These are phyloP conservation scores for Tolypocladium guangdongense DNA, from an alignment of 2,329 filamentous ascomycete genomes.

Conservation along the genomic window DNA sequence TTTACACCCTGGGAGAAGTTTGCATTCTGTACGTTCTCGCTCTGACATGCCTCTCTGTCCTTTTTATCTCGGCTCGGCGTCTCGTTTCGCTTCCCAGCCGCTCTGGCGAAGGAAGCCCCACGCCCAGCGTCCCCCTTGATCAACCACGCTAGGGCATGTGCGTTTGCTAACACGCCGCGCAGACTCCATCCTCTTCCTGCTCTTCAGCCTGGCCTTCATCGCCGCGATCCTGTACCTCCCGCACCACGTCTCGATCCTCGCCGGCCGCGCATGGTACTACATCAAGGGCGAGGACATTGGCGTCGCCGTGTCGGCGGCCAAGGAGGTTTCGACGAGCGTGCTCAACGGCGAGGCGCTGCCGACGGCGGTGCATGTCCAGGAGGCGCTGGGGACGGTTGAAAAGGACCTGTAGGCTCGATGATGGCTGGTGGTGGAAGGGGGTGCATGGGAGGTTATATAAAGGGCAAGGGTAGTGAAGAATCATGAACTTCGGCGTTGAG, in stretches of 20 bases:
- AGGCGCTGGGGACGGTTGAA: constrained; percentile 14
- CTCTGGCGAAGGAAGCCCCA: not conserved
- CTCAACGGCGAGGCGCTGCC: constrained; percentile 13
- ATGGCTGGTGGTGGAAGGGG: not conserved
- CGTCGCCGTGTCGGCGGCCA: constrained; percentile 24
- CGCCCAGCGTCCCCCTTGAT: not conserved
- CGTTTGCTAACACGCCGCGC: not conserved
- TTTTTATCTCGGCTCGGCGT: constrained; percentile 64
- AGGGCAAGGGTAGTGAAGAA: not conserved
- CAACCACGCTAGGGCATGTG: not conserved
- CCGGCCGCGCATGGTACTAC: constrained; percentile 87
- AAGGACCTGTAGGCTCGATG: constrained; percentile 20
- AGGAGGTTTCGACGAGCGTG: constrained; percentile 19
- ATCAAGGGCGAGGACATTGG: constrained; percentile 67
- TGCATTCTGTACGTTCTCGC: constrained; percentile 69
- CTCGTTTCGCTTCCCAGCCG: not conserved
- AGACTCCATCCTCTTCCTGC: constrained; percentile 90
- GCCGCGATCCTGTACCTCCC: constrained; percentile 88
- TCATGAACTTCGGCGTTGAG: not conserved
- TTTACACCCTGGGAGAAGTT: constrained; percentile 93
- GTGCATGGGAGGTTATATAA: not conserved
- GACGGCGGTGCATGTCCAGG: constrained; percentile 8
- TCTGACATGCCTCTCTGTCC: constrained; percentile 60
- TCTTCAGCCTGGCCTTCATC: constrained; percentile 75
- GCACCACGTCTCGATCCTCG: constrained; percentile 74